Percentiles rank a stretch among this genome's conserved stretches.
Evolutionary conservation across 2,329 filamentous ascomycete genomes (phyloP).

Genomic region (Fusarium keratoplasticum): DNA sequence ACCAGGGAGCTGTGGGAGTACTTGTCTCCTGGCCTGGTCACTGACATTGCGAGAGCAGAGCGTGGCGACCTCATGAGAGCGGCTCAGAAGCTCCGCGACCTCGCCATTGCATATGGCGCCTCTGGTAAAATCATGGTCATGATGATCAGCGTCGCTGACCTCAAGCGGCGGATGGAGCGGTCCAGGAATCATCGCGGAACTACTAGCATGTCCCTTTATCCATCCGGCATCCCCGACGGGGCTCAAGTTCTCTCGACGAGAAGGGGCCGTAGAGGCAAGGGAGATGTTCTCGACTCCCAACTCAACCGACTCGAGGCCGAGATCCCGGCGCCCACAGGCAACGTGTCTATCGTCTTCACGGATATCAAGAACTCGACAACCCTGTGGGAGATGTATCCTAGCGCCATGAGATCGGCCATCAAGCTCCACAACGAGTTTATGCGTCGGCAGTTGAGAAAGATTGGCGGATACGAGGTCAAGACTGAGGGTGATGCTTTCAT

Average conservation of each 20-base stretch:
- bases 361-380: constrained; percentile 99
- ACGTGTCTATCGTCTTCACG: constrained; percentile 94
- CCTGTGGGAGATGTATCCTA: constrained; percentile 94
- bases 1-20: constrained; percentile 97
- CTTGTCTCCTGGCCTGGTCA: constrained; percentile 87
- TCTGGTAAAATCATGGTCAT: constrained; percentile 98
- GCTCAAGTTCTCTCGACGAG: constrained; percentile 72
- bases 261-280: constrained; percentile 72
- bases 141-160: constrained; percentile 92
- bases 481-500: constrained; percentile 99
- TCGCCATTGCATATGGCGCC: constrained; percentile 95
- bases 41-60: constrained; percentile 90
- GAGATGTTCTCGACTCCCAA: constrained; percentile 82
- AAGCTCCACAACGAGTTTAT: constrained; percentile 98
- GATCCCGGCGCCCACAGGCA: constrained; percentile 89
- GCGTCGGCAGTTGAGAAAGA: constrained; percentile 90
- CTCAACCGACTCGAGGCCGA: constrained; percentile 89
- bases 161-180: constrained; percentile 84
- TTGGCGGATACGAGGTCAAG: constrained; percentile 98
- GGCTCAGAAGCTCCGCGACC: constrained; percentile 91
- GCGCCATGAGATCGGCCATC: constrained; percentile 96
- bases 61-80: constrained; percentile 93
- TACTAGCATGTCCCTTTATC: constrained; percentile 87
- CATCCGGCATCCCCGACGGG: constrained; percentile 79
- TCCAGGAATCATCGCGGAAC: constrained; percentile 75